Base-by-base conservation (phyloP, 2,329 filamentous ascomycete species). In the Epichloe glyceriae region DNA sequence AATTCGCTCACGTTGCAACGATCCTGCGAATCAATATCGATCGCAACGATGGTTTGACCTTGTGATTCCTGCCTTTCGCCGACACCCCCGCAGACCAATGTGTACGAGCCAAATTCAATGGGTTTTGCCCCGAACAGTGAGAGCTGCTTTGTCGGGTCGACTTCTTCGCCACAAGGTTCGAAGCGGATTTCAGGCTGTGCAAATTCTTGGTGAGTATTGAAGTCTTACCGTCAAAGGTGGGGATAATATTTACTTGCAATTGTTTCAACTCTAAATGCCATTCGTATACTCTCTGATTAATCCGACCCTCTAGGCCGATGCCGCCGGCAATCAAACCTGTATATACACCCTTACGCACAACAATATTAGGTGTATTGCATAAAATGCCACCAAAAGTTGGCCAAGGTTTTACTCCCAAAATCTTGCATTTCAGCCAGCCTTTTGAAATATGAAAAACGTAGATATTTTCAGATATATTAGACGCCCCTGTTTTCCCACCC, bases 281-380 rank as follows among this genome's bases (percentile, higher is more conserved):
- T 47, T 70, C 67, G 71, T 85, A 83, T 14, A 82, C 70, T 52
- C 83, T 78, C 41, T 75, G 69, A 19, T 80, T 67, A 14, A 94
- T 70, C 8, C 74, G 70, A 3, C 85, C 86, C 61, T 83, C 74
- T 39, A 68, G 67, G 20, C 74, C 72, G 60, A 94, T 83, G 0
- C 90, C 90, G 17, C 89, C 89, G 17, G 80, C 71, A 2, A 93
- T 58, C 2, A 91, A 64, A 1, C 89, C 89, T 42, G 65, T 58
- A 50, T 74, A 74, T 4, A 55, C 60, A 42, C 64, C 53, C 22
- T 67, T 59, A 41, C 55, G 54, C 1, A 33, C 44, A 52, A 50
- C 37, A 12, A 58, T 50, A 26, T 53, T 52, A 11, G 51, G 50
- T 3, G 60, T 61, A 30, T 63, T 62, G 38, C 67, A 55, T 2